Evolutionary conservation across 108 stramenopile species (phyloP).

Genomic region (Cyclotella kingstonii): DNA sequence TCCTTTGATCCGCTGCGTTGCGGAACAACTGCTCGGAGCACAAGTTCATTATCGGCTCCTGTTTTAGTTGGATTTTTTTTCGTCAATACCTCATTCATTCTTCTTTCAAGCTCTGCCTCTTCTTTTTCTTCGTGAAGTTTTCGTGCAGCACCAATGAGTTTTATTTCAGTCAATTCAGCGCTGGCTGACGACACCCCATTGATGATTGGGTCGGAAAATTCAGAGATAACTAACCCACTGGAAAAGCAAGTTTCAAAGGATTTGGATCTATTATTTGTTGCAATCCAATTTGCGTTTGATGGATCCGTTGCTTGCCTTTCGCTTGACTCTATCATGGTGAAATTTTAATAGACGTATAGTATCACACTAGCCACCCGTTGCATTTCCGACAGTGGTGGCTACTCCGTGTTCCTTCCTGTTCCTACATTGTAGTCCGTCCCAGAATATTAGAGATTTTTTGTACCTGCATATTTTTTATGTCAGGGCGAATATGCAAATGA

Average conservation of each 20-base stretch:
- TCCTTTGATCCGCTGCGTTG: neutral
- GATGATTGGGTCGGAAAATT: neutral
- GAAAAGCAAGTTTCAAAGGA: conserved; percentile 17
- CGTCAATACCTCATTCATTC: conserved; percentile 2
- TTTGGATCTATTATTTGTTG: neutral
- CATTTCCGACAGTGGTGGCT: too few relatives aligned
- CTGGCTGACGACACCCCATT: neutral
- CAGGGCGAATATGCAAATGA: too few relatives aligned
- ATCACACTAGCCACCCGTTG: too few relatives aligned
- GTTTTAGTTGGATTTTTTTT: neutral
- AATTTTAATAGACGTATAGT: too few relatives aligned
- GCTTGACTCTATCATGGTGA: too few relatives aligned
- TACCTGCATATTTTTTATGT: too few relatives aligned
- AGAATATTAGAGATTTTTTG: too few relatives aligned
- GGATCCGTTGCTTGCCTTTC: neutral
- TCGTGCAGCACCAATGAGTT: neutral
- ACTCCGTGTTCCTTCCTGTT: too few relatives aligned
- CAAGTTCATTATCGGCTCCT: neutral
- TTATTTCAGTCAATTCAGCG: conserved; percentile 15
- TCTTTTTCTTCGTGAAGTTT: conserved; percentile 4
- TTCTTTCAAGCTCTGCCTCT: conserved; percentile 8
- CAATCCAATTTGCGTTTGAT: neutral
- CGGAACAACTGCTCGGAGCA: conserved; percentile 12
- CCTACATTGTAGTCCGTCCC: too few relatives aligned
- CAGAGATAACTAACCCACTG: conserved; percentile 7